phyloP scores from a whole-genome alignment of 2,329 filamentous ascomycete species.

The Elsinoe arachidis region DNA sequence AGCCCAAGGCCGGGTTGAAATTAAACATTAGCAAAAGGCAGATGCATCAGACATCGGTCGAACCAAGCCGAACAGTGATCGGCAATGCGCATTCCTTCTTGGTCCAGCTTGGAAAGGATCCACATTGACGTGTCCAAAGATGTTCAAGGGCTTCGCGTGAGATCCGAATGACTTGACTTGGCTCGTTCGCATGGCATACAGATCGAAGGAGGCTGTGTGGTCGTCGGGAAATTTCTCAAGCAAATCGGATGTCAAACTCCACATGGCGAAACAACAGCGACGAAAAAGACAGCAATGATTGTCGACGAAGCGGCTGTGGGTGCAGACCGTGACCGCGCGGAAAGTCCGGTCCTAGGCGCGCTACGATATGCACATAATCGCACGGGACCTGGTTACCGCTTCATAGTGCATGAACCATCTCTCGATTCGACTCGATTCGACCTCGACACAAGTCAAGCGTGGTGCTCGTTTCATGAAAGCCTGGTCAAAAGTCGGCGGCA shows the following conservation, averaged over 20 bases:
- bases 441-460: neutral
- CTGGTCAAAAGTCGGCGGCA: neutral
- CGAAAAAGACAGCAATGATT: neutral
- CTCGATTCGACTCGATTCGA: neutral
- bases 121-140: conserved; percentile 1
- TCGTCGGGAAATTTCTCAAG: neutral
- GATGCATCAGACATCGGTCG: neutral
- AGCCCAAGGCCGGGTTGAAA: conserved; percentile 3
- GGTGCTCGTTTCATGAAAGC: neutral
- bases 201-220: conserved; percentile 10
- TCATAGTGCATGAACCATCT: neutral
- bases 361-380: conserved; percentile 7
- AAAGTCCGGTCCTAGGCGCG: conserved; percentile 1
- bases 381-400: neutral
- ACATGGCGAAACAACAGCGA: neutral
- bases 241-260: neutral
- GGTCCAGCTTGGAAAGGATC: neutral
- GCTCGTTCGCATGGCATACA: conserved; percentile 5
- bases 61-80: conserved; percentile 12
- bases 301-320: neutral
- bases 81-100: conserved; percentile 5
- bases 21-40: neutral
- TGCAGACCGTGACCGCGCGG: neutral
- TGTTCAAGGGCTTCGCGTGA: conserved; percentile 4
- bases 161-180: conserved; percentile 9